Evolutionary conservation across 1,284 basidiomycete species (phyloP), one percentile per base, ranked within the genome.

Genomic region (Trichosporon sp.): DNA sequence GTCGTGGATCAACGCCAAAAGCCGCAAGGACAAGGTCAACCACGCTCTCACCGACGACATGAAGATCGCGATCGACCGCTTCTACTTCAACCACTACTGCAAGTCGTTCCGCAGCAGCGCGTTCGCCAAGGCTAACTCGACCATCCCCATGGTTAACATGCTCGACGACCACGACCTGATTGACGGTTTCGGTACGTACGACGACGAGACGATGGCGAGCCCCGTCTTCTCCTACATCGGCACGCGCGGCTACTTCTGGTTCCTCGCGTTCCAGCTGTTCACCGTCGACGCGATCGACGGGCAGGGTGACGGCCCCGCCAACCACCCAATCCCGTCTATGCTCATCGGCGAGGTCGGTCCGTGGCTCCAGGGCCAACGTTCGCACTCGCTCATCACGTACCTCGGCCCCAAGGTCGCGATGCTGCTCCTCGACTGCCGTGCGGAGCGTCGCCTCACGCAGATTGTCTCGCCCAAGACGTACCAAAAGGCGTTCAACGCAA

Each of bases 261-360:
- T 90, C 85, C 86, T 96, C 19, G 85, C 97, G 0, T 97, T 98
- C 86, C 95, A 97, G 78, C 92, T 93, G 75, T 96, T 96, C 83
- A 89, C 92, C 75, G 90, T 91, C 74, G 84, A 90, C 73, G 88
- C 88, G 4, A 73, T 91, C 16, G 95, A 97, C 79, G 93, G 93
- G 2, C 83, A 87, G 11, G 86, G 90, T 71, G 89, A 90, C 71
- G 80, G 72, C 82, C 86, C 73, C 82, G 88, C 71, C 79, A 84
- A 75, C 0, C 93, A 95, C 79, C 86, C 88, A 5, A 88, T 89
- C 80, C 89, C 89, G 76, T 91, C 90, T 8, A 79, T 91, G 69
- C 88, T 97, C 71, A 87, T 96, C 63, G 94, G 94, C 38, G 87
- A 85, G 43, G 83, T 70, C 0, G 95, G 94, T 2, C 88, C 92